Conservation (phyloP, 495 filamentous ascomycete genomes). For the Neurospora intermedia region DNA sequence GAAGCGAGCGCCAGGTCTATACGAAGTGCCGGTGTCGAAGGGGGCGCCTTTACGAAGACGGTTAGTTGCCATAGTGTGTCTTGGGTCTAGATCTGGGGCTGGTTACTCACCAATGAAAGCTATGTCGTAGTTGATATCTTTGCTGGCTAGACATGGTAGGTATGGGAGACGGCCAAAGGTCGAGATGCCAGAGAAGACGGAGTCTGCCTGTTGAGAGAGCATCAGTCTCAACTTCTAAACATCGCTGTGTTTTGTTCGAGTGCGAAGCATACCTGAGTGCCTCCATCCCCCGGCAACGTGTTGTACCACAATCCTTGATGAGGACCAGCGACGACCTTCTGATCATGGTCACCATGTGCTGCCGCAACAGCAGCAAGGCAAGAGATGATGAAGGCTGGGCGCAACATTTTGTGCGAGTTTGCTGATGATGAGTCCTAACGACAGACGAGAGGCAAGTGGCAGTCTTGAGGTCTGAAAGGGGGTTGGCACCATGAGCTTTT, state of each 20-base stretch:
- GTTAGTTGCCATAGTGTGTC: constrained; percentile 24
- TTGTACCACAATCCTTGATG: constrained; percentile 45
- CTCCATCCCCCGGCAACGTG: constrained; percentile 44
- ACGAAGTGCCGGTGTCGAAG: constrained; percentile 31
- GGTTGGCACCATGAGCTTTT: neutral
- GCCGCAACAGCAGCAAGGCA: constrained; percentile 18
- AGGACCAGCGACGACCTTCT: constrained; percentile 36
- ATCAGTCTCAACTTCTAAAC: constrained; percentile 3
- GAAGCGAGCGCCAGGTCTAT: constrained; percentile 59
- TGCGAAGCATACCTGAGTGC: constrained; percentile 36
- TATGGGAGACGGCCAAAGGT: constrained; percentile 77
- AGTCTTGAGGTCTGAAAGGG: neutral
- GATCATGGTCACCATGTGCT: constrained; percentile 25
- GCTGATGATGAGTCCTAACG: neutral
- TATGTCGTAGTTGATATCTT: constrained; percentile 62
- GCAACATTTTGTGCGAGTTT: constrained; percentile 11
- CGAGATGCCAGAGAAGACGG: constrained; percentile 69
- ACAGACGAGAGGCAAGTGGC: neutral
- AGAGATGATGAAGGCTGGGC: constrained; percentile 10
- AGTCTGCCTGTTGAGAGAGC: constrained; percentile 29
- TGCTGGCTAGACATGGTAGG: constrained; percentile 58
- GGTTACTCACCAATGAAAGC: constrained; percentile 70
- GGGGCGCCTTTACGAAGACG: constrained; percentile 24
- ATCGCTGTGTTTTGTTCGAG: neutral
- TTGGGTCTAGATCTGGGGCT: constrained; percentile 47